phyloP scores from a whole-genome alignment of 75 land plant genomes.

The Adiantum capillusveneris region DNA sequence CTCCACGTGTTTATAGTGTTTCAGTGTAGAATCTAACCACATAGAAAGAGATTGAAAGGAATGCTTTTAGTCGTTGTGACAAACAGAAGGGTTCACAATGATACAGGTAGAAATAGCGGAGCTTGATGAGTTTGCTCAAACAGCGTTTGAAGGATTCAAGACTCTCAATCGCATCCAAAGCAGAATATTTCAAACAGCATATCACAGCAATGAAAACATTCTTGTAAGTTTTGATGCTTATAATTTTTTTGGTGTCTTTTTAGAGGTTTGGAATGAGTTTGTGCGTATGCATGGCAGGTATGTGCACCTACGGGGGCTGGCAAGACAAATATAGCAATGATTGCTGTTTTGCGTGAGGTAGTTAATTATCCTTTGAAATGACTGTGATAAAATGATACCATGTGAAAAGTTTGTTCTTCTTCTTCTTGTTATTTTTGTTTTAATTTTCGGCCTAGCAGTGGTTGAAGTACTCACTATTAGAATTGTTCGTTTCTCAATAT shows the following conservation, averaged over 20 bases:
- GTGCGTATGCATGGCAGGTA: slow-evolving; percentile 38
- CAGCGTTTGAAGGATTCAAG: slow-evolving; percentile 91
- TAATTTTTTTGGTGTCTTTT: background rate
- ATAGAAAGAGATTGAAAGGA: no score
- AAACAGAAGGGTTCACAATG: no score
- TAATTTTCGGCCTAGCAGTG: no score
- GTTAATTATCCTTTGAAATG: no score
- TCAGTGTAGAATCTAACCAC: no score
- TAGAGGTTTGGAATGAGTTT: background rate
- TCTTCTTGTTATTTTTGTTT: no score
- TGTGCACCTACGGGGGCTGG: slow-evolving; percentile 99
- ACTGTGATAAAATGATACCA: no score
- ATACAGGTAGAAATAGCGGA: slow-evolving; percentile 88
- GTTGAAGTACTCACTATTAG: no score
- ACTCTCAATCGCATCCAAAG: slow-evolving; percentile 96
- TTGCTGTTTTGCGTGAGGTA: slow-evolving; percentile 92
- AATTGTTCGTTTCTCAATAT: no score
- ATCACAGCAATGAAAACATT: slow-evolving; percentile 82
- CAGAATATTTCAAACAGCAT: slow-evolving; percentile 75
- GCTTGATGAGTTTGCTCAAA: slow-evolving; percentile 88
- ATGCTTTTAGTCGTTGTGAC: no score
- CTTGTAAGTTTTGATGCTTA: slow-evolving; percentile 37
- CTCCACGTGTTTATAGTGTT: no score
- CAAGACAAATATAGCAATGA: slow-evolving; percentile 99
- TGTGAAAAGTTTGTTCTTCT: no score